Percentiles rank a stretch among this genome's conserved stretches.
phyloP scores from a whole-genome alignment of 345 rosid species.

The Syzygium jambos region DNA sequence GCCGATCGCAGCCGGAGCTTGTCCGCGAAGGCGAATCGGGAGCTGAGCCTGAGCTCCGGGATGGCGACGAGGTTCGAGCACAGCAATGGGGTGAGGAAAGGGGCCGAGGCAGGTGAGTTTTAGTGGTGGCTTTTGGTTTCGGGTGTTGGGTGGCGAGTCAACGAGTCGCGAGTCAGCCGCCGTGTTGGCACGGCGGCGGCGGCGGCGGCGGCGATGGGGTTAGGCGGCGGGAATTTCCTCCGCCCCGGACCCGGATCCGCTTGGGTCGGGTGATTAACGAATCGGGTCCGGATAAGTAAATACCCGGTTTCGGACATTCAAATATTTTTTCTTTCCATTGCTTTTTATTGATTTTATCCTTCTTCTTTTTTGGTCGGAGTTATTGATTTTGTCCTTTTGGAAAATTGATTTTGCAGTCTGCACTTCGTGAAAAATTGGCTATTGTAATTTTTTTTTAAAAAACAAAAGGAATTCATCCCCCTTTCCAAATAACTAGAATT shows the following conservation, averaged over 20 bases:
- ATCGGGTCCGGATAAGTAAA: background rate
- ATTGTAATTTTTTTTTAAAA: background rate
- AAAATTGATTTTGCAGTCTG: background rate
- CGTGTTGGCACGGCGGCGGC: background rate
- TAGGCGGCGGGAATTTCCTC: background rate
- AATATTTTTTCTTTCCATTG: background rate
- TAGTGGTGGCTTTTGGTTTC: slow-evolving; percentile 4
- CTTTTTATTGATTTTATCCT: background rate
- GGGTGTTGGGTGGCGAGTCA: background rate
- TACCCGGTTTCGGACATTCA: background rate
- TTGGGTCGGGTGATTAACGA: background rate
- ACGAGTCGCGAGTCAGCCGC: background rate
- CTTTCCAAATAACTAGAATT: background rate
- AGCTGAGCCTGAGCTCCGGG: background rate
- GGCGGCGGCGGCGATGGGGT: no score
- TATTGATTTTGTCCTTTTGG: background rate
- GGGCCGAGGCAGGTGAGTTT: background rate
- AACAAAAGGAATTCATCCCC: background rate
- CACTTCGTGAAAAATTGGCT: background rate
- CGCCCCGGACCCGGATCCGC: background rate
- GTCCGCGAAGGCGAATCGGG: background rate
- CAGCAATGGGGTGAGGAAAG: background rate
- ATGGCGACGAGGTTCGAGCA: background rate
- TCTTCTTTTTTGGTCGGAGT: no score
- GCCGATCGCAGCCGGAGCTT: background rate